Evolutionary conservation across 495 filamentous ascomycete species (phyloP).

Genomic region (Recurvomyces mirabilis): DNA sequence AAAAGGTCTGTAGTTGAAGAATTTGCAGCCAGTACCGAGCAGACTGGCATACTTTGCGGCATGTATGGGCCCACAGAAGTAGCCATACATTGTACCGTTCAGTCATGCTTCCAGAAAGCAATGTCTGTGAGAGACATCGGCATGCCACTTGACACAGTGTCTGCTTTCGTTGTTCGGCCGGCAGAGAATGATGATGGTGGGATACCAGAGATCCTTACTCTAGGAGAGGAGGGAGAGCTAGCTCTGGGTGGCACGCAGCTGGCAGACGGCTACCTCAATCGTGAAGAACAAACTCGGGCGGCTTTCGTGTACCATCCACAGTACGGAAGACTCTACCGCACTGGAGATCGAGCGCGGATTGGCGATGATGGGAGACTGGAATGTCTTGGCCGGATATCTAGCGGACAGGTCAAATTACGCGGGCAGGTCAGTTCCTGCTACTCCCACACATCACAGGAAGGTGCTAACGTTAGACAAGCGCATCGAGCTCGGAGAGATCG

Average conservation of each 20-base stretch:
- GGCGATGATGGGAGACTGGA: slow-evolving; percentile 59
- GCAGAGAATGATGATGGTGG: slow-evolving; percentile 5
- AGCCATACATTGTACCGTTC: slow-evolving; percentile 62
- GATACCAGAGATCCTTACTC: slow-evolving; percentile 43
- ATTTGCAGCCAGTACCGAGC: slow-evolving; percentile 43
- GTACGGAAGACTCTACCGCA: slow-evolving; percentile 59
- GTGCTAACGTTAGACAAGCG: slow-evolving; percentile 27
- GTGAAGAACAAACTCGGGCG: slow-evolving; percentile 59
- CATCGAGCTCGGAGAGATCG: slow-evolving; percentile 74
- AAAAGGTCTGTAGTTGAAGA: slow-evolving; percentile 58
- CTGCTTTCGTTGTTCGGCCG: slow-evolving; percentile 51
- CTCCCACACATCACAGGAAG: too few species aligned
- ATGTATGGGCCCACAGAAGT: slow-evolving; percentile 89
- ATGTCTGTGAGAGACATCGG: slow-evolving; percentile 58
- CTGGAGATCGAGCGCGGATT: slow-evolving; percentile 71
- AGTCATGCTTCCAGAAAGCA: slow-evolving; percentile 34
- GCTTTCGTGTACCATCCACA: slow-evolving; percentile 52
- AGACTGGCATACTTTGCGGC: slow-evolving; percentile 51
- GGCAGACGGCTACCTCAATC: slow-evolving; percentile 72
- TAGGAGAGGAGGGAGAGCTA: slow-evolving; percentile 66
- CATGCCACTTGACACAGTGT: slow-evolving; percentile 61
- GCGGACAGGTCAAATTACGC: slow-evolving; percentile 70
- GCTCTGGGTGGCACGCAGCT: slow-evolving; percentile 70
- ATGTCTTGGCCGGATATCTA: slow-evolving; percentile 67
- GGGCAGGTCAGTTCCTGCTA: slow-evolving; percentile 53